These are phyloP conservation scores for Amanita rimosa DNA, from an alignment of 768 basidiomycete genomes.

Conservation along the genomic window DNA sequence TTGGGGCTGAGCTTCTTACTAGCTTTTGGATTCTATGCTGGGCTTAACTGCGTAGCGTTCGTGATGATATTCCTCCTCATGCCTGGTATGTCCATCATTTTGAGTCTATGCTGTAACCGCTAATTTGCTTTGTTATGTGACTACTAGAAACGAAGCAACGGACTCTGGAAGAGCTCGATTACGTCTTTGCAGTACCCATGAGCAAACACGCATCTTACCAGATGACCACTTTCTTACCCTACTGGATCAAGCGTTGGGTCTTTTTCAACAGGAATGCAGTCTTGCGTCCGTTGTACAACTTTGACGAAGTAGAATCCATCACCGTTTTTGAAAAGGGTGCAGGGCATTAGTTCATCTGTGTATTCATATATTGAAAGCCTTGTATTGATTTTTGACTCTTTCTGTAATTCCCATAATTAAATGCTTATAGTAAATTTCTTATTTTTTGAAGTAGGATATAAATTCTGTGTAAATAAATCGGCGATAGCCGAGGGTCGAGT, in stretches of 20 bases:
- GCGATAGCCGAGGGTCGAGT: slow-evolving; percentile 9
- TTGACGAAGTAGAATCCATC: slow-evolving; percentile 35
- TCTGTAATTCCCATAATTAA: not conserved
- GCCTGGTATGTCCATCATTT: slow-evolving; percentile 27
- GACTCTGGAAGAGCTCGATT: slow-evolving; percentile 39
- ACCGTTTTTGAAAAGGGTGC: slow-evolving; percentile 31
- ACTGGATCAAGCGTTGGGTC: slow-evolving; percentile 37
- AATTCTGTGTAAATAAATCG: not conserved
- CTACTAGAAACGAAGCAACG: slow-evolving; percentile 40
- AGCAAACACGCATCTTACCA: slow-evolving; percentile 33
- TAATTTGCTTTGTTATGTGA: not conserved
- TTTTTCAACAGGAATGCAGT: slow-evolving; percentile 24
- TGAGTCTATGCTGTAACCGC: not conserved
- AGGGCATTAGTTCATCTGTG: slow-evolving; percentile 16
- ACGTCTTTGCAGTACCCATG: slow-evolving; percentile 42
- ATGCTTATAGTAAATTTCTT: not conserved
- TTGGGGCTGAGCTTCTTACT: not conserved
- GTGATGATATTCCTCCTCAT: slow-evolving; percentile 46
- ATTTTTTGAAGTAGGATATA: not conserved
- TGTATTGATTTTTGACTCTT: not conserved
- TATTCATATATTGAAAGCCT: not conserved
- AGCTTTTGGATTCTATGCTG: slow-evolving; percentile 51
- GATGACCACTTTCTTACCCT: slow-evolving; percentile 31
- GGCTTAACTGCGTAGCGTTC: slow-evolving; percentile 36
- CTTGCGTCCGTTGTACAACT: slow-evolving; percentile 38